Conservation (phyloP, 768 basidiomycete genomes). For the Gelatoporia subvermispora region DNA sequence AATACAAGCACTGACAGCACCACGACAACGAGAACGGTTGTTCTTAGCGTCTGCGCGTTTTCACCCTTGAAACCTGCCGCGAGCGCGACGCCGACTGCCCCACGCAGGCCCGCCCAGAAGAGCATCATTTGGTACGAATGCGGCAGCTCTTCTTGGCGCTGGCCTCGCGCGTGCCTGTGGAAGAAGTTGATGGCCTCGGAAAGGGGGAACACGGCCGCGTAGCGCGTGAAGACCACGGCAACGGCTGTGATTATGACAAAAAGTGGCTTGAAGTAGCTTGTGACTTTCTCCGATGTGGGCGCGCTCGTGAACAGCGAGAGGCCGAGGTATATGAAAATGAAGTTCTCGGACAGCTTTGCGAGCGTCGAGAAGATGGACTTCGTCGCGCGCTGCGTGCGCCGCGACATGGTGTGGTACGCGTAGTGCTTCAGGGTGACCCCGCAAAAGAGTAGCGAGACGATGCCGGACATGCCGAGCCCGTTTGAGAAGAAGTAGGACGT, state of each 20-base stretch:
- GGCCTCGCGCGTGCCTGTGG: constrained; percentile 77
- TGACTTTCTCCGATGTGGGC: constrained; percentile 71
- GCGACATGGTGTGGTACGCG: constrained; percentile 99
- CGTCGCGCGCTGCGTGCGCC: constrained; percentile 85
- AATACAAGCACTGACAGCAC: constrained; percentile 93
- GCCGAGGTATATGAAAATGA: constrained; percentile 99
- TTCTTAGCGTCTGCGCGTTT: constrained; percentile 86
- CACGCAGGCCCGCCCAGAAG: constrained; percentile 96
- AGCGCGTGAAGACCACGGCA: constrained; percentile 91
- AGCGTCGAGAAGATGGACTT: constrained; percentile 95
- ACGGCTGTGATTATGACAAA: constrained; percentile 92
- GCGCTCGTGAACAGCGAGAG: constrained; percentile 91
- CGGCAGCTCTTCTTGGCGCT: constrained; percentile 85
- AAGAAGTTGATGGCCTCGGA: constrained; percentile 94
- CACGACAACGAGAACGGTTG: constrained; percentile 92
- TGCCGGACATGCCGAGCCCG: constrained; percentile 89
- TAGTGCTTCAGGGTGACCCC: constrained; percentile 99
- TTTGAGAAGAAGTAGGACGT: constrained; percentile 99
- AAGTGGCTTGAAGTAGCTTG: constrained; percentile 87
- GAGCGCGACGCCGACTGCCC: constrained; percentile 96
- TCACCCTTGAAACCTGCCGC: constrained; percentile 94
- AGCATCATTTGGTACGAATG: constrained; percentile 99
- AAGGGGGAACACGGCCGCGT: constrained; percentile 92
- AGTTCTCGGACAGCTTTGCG: constrained; percentile 94
- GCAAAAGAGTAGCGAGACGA: constrained; percentile 96